Evolutionary conservation across 2,329 filamentous ascomycete genomes (phyloP), one percentile per base, ranked within the genome.

Genomic region (Trichoderma harzianum): DNA sequence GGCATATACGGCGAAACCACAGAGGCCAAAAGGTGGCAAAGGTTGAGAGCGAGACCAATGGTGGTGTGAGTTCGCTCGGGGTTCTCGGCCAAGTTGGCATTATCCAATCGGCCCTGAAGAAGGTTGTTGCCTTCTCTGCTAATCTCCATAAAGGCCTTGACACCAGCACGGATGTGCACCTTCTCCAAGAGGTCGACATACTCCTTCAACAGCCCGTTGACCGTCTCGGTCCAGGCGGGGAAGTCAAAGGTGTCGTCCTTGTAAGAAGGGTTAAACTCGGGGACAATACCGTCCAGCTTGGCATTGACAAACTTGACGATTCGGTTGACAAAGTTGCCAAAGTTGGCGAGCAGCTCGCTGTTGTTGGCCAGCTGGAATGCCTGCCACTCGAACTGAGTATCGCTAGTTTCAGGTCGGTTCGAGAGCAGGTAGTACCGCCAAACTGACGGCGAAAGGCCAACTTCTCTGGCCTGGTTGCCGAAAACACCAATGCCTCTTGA

Each of bases 341-440:
- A 85, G 80, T 92, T 92, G 80, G 91, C 91, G 64, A 92, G 82
- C n/a, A 98, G 87, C 79, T 96, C 93, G 78, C 92, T 94, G 85
- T 98, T 97, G 86, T 97, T 97, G 76, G 89, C 87, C 43, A 90
- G 87, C 74, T 96, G 92, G 82, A 97, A 97, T 60, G 91, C 88
- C 72, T 86, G 89, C 94, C 94, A 97, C 80, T 95, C 92, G 80
- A 97, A 97, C 78, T 97, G 93, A 0, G 93, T 92, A 79, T 98
- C 95, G 66, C 92, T 89, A 12, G 91, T 92, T 81, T 98, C 95
- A 0, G 95, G 95, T 71, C 95, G 89, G 80, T 93, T 91, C 58
- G 94, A 92, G 47, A 97, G 86, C 26, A 98, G 88, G 83, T 96
- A 97, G 83, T 95, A 97, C 75, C 95, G 88, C 93, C 94, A 98